Evolutionary conservation across 352 stramenopile species (phyloP), one percentile per base, ranked within the genome.

Genomic region (Pythium vanterpoolii): DNA sequence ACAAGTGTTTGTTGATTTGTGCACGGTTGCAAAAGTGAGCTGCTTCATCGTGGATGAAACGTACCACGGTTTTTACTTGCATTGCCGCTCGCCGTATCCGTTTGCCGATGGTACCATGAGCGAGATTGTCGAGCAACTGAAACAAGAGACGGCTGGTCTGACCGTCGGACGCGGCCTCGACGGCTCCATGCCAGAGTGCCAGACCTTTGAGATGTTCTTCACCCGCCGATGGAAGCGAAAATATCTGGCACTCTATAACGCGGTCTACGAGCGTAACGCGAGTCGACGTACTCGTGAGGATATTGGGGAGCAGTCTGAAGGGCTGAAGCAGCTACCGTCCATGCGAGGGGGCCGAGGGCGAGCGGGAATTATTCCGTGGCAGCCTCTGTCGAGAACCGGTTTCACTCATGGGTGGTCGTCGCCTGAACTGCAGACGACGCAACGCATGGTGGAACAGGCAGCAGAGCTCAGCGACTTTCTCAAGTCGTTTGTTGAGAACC

Each of bases 51-150:
- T 98, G 19, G 86, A 97, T 46, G 91, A 98, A 45, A 68, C 77
- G 26, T 97, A 97, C 58, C 91, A 98, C 60, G 94, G 92, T 1
- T 98, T 92, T 66, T 98, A 98, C 68, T 70, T 98, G 4, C 95
- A 98, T 62, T 98, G 96, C 45, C 83, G 88, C 39, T 97, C 93
- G 13, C 89, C 94, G 4, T 95, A 98, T 65, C 82, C 89, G 61
- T 94, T 91, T 61, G 93, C 94, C 14, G 96, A 98, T 62, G 87
- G 86, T 1, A 93, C 73, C 50, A 98, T 98, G 90, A 68, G 79
- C n/a, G 84, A 97, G 53, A 76, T 98, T 19, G 76, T 96, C 19
- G 74, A 91, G 16, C 90, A 97, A 45, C 86, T 98, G 7, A 82
- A 91, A 40, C 87, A 97, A 51, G 95, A 98, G 73, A 77, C 91